Evolutionary conservation across 352 stramenopile species (phyloP).

Genomic region (Phytophthora lateralis): DNA sequence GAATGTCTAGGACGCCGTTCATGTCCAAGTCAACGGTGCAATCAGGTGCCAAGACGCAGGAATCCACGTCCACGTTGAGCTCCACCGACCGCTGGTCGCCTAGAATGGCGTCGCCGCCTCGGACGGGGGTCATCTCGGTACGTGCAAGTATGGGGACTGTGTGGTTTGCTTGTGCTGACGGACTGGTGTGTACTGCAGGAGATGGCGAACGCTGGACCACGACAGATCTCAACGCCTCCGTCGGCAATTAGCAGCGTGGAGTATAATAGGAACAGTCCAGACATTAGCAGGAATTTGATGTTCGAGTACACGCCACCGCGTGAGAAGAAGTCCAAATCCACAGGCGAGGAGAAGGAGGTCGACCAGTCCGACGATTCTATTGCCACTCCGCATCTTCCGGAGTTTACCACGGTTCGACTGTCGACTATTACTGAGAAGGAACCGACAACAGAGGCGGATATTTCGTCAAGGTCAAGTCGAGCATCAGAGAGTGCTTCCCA

Average conservation of each 20-base stretch:
- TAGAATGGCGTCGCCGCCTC: conserved; percentile 58
- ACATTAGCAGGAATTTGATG: conserved; percentile 79
- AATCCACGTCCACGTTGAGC: conserved; percentile 49
- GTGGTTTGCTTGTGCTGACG: background rate
- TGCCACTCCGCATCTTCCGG: conserved; percentile 51
- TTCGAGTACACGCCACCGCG: conserved; percentile 78
- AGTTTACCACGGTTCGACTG: conserved; percentile 58
- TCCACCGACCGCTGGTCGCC: conserved; percentile 64
- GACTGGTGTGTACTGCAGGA: conserved; percentile 11
- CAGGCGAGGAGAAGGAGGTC: conserved; percentile 23
- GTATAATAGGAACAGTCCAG: conserved; percentile 58
- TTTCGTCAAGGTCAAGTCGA: conserved; percentile 9
- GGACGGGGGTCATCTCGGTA: conserved; percentile 58
- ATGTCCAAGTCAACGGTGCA: conserved; percentile 46
- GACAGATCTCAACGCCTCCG: conserved; percentile 52
- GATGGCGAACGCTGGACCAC: conserved; percentile 22
- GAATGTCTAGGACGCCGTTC: conserved; percentile 72
- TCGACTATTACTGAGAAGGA: conserved; percentile 30
- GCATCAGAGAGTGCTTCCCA: conserved; percentile 31
- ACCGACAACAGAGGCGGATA: conserved; percentile 5
- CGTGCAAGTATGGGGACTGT: background rate
- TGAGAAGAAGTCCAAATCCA: conserved; percentile 27
- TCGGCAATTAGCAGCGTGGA: conserved; percentile 81
- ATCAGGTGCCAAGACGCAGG: conserved; percentile 36
- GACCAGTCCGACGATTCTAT: conserved; percentile 41